Evolutionary conservation across 345 rosid genomes (phyloP), one percentile per base, ranked within the genome.

Genomic region (Camelina sativa): DNA sequence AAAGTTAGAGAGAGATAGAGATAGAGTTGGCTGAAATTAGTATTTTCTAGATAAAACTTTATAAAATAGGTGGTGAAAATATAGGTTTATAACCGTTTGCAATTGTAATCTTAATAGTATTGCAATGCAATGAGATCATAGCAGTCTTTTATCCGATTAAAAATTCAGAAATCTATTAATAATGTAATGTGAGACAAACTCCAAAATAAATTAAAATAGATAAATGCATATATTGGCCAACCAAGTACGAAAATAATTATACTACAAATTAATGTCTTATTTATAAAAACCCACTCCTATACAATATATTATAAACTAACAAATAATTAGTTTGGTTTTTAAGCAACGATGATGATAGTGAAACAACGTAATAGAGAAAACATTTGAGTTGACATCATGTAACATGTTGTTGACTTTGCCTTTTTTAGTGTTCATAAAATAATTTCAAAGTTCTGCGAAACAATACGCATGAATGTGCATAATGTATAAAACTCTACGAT

Each of bases 1-100:
- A 63, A 46, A 76, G 71, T 63, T 69, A 44, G 65, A 11, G 69
- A 53, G 12, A 69, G 22, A 62, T 30, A 57, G 25, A 65, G 35
- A 62, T 41, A 57, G 25, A 65, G 23, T 47, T 65, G 72, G 44
- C 67, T 52, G 37, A 28, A 12, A 23, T 58, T 58, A 66, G 67
- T 48, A 25, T 15, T 25, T 57, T 46, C 16, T 58, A 40, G 44
- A 74, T 35, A 10, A 43, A 44, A 15, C 4, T 34, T n/a, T 47
- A 37, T 59, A 60, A 51, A 62, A 7, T 74, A 55, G 28, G 34
- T 19, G 30, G 63, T 68, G 48, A 41, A 74, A 20, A 55, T 51
- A 20, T 65, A 46, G 17, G 62, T 52, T 23, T 62, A 6, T 46
- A 69, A 69, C 65, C 40, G 70, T 63, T 63, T 63, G 35, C 16